Evolutionary conservation across 2,329 filamentous ascomycete genomes (phyloP), one percentile per base, ranked within the genome.

Genomic region (Microcyclosporella mali): DNA sequence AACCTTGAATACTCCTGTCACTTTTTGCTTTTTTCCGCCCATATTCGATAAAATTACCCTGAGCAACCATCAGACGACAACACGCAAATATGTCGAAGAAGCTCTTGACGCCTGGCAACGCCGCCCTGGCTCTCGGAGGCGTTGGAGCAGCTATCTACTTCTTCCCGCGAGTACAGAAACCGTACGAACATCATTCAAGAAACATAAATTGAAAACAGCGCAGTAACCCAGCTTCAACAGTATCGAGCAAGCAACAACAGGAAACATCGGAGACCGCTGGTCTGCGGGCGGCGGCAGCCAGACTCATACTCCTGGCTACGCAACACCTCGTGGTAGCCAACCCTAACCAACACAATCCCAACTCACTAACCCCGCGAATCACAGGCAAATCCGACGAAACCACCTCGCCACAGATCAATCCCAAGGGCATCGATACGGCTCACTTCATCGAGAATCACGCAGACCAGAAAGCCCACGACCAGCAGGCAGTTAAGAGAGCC

Each of bases 171-270:
- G 40, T 53, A 9, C 30, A 42, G 40, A 18, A 39, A 41, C 32
- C 47, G 37, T 47, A 43, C 31, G 15, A 9, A 28, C 38, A 18
- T 15, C 45, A 35, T 17, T 21, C 28, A 15, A 18, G 15, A 14
- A 8, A 7, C 27, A 21, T 21, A 16, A 14, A 18, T 12, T n/a
- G 16, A n/a, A n/a, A n/a, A n/a, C n/a, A n/a, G n/a, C n/a, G n/a
- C n/a, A 30, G 18, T 14, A 34, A 34, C 21, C 3, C 12, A 18
- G 15, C 30, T 54, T 53, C 25, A 56, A 60, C 39, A 46, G 56
- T 6, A 59, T 66, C 46, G 52, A 64, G 37, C 66, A 63, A 2
- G 60, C 55, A 27, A 63, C 53, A 36, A 53, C 58, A 12, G 56
- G 62, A 45, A 60, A 60, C 48, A 57, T 67, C 16, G 60, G 52